Percentiles rank a stretch among this genome's conserved stretches.
phyloP scores from a whole-genome alignment of 768 basidiomycete genomes.

The Boletus tomentosulus region DNA sequence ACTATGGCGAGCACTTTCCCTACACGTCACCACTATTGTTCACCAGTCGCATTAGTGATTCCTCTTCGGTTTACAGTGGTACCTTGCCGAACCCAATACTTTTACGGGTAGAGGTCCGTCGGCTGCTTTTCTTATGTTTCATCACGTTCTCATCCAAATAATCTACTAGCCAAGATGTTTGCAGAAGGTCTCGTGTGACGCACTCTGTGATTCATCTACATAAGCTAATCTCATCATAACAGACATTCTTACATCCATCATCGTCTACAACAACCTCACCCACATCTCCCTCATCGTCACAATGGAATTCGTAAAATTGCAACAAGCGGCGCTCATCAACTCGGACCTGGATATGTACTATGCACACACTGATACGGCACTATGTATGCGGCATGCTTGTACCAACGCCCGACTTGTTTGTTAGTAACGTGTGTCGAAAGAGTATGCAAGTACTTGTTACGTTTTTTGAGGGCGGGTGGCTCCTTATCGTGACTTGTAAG shows the following conservation, averaged over 20 bases:
- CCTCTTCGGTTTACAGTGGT: conserved; percentile 86
- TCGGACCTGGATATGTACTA: conserved; percentile 99
- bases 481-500: too few relatives aligned
- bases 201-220: not conserved
- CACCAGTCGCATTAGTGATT: conserved; percentile 57
- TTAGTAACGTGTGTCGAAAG: too few relatives aligned
- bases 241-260: conserved; percentile 98
- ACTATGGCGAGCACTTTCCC: conserved; percentile 48
- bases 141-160: conserved; percentile 2
- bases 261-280: conserved; percentile 98
- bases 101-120: conserved; percentile 62
- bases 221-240: conserved; percentile 10
- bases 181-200: conserved; percentile 60
- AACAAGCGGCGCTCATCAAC: conserved; percentile 96
- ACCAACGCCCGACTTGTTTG: too few relatives aligned
- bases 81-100: conserved; percentile 63
- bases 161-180: conserved; percentile 60
- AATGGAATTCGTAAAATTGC: conserved; percentile 99
- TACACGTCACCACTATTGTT: not conserved
- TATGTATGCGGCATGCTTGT: too few relatives aligned
- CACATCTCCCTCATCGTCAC: conserved; percentile 99
- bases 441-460: too few relatives aligned
- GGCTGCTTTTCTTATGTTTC: not conserved
- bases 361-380: conserved; percentile 76
- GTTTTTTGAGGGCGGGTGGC: too few relatives aligned